phyloP scores from a whole-genome alignment of 345 rosid genomes.

The Pelargonium nanum region DNA sequence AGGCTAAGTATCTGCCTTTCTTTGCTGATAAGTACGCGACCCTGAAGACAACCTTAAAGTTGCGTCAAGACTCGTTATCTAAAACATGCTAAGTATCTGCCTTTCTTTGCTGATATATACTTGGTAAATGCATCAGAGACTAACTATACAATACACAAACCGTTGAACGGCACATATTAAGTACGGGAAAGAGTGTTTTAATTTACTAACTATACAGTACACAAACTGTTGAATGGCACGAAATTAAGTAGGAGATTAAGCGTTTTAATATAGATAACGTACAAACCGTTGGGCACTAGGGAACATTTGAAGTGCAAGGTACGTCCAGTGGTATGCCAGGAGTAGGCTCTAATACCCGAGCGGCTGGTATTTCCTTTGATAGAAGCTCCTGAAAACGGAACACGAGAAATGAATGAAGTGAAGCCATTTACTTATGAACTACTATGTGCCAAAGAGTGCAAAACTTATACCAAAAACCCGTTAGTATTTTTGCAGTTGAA shows the following conservation, averaged over 20 bases:
- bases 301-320: constrained; percentile 18
- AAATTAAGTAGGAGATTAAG: not conserved
- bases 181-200: too few species aligned
- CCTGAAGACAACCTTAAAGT: too few species aligned
- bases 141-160: too few species aligned
- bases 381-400: constrained; percentile 45
- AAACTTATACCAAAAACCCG: not conserved
- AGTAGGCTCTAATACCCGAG: constrained; percentile 53
- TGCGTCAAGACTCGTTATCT: too few species aligned
- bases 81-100: too few species aligned
- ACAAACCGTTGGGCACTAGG: not conserved
- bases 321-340: constrained; percentile 65
- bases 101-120: too few species aligned
- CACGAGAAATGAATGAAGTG: not conserved
- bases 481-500: not conserved
- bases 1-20: too few species aligned
- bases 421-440: not conserved
- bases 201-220: not conserved
- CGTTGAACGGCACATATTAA: too few species aligned
- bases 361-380: constrained; percentile 52
- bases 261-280: too few species aligned
- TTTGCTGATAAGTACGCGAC: too few species aligned
- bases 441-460: not conserved
- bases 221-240: not conserved
- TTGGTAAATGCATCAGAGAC: too few species aligned